These are phyloP conservation scores for Tricholomella constricta DNA, from an alignment of 768 basidiomycete species.

Conservation along the genomic window DNA sequence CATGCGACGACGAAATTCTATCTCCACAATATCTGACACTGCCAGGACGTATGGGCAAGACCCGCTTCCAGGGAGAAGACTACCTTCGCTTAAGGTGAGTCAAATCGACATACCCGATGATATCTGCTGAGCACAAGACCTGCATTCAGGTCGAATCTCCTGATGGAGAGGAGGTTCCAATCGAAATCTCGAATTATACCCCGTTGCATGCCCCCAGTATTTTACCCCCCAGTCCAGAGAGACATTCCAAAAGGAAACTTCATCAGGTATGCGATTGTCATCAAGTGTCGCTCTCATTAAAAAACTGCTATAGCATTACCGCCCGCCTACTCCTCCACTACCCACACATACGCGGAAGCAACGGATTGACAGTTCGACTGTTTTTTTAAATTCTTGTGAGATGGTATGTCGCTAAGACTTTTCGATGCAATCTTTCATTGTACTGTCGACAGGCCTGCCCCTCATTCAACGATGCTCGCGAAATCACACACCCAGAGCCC, in stretches of 20 bases:
- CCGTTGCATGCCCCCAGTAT: constrained; percentile 4
- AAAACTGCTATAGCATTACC: constrained; percentile 41
- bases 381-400: not conserved
- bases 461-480: not conserved
- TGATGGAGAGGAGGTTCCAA: constrained; percentile 7
- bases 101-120: not conserved
- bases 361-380: constrained; percentile 23
- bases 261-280: constrained; percentile 20
- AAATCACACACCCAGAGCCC: not conserved
- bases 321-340: constrained; percentile 62
- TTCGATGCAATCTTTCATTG: not conserved
- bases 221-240: constrained; percentile 6
- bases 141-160: constrained; percentile 8
- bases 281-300: not conserved
- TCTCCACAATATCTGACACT: constrained; percentile 6
- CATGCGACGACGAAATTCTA: constrained; percentile 2
- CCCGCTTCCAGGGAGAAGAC: not conserved
- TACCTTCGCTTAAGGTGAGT: constrained; percentile 11
- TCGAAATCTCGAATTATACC: constrained; percentile 3
- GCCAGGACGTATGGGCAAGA: not conserved
- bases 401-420: not conserved
- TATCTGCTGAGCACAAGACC: not conserved
- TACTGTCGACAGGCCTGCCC: constrained; percentile 6
- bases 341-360: constrained; percentile 37
- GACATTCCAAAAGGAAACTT: constrained; percentile 21